A percentile compares a stretch with the other conserved stretches of the same genome.
These are phyloP conservation scores for Thozetella sp. DNA, from an alignment of 495 filamentous ascomycete species.

Conservation along the genomic window DNA sequence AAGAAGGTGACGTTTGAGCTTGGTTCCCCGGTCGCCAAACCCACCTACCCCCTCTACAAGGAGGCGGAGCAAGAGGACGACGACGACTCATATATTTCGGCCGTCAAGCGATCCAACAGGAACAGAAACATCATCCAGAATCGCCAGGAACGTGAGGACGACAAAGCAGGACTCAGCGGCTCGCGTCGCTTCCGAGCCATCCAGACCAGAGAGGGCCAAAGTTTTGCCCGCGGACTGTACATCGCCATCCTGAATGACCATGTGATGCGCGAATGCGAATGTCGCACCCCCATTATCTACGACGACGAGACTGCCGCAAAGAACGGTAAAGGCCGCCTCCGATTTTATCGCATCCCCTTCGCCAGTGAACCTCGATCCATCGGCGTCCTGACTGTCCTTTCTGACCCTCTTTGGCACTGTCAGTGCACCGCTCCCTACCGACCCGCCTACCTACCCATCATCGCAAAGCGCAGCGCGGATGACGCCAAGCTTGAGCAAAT, in stretches of 20 bases:
- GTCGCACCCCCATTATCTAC: conserved; percentile 20
- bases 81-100: not conserved
- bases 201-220: conserved; percentile 13
- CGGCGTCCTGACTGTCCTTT: conserved; percentile 21
- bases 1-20: conserved; percentile 1
- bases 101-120: not conserved
- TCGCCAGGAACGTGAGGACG: not conserved
- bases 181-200: conserved; percentile 6
- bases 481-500: conserved; percentile 1
- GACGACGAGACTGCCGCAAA: conserved; percentile 17
- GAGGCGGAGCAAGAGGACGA: too few relatives aligned
- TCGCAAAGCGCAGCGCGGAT: not conserved
- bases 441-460: not conserved
- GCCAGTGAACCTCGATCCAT: conserved; percentile 10
- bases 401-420: conserved; percentile 23
- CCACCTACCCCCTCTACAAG: too few relatives aligned
- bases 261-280: conserved; percentile 22
- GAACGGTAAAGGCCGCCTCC: conserved; percentile 21
- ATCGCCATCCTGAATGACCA: conserved; percentile 23
- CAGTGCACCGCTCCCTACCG: conserved; percentile 6
- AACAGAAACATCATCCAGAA: not conserved
- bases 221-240: conserved; percentile 22
- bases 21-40: not conserved
- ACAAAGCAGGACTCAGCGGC: not conserved
- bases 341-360: conserved; percentile 19